These are phyloP conservation scores for Taphrina confusa DNA, from an alignment of 1,139 yeast genomes.

Conservation along the genomic window DNA sequence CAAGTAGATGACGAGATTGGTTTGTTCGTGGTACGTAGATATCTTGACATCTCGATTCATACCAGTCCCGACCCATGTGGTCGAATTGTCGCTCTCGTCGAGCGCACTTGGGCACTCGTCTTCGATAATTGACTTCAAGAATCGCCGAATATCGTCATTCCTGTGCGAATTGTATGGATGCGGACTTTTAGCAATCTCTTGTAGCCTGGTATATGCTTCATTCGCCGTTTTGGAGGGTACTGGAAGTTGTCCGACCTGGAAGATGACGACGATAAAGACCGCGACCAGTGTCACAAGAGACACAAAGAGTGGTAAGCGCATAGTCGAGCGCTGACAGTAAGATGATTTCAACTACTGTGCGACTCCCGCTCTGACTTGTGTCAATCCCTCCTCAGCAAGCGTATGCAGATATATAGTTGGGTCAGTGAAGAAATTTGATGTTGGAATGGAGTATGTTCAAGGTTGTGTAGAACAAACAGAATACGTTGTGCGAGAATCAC, in stretches of 20 bases:
- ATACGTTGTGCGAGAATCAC: no score
- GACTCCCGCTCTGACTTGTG: no score
- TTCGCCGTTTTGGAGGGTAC: conserved; percentile 14
- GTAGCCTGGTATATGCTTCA: conserved; percentile 26
- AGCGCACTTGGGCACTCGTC: conserved; percentile 21
- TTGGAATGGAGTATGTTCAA: no score
- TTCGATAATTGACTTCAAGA: conserved; percentile 49
- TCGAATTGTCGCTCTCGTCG: conserved; percentile 25
- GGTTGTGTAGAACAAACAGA: no score
- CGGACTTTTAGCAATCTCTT: conserved; percentile 56
- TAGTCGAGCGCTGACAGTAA: no score
- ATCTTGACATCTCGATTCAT: conserved; percentile 6
- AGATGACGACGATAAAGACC: conserved; percentile 23
- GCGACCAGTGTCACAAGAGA: conserved; percentile 24
- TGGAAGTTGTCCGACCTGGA: conserved; percentile 19
- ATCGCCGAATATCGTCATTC: conserved; percentile 75
- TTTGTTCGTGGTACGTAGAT: conserved; percentile 29
- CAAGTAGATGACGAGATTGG: conserved; percentile 20
- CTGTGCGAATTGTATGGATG: conserved; percentile 80
- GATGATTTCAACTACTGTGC: no score
- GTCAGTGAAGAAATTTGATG: no score
- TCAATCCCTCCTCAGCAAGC: no score
- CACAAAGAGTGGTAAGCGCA: conserved; percentile 28
- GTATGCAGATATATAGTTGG: no score
- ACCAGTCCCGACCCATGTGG: conserved; percentile 1